Evolutionary conservation across 2,329 filamentous ascomycete genomes (phyloP), one percentile per base, ranked within the genome.

Genomic region (Botrytis paeoniae): DNA sequence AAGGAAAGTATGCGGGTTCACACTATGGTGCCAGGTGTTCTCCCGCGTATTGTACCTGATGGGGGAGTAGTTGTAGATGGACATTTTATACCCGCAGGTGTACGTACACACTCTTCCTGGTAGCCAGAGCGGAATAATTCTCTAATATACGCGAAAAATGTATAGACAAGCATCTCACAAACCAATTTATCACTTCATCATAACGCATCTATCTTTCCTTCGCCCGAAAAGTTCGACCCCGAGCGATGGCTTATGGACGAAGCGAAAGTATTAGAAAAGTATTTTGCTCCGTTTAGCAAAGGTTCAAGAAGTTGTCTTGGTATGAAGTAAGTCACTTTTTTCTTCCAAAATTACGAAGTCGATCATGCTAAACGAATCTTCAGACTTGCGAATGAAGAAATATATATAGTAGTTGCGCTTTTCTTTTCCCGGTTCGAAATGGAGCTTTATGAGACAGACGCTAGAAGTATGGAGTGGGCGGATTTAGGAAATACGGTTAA

Each of bases 371-470:
- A 69, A 32, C 12, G 1, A 57, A 43, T 22, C 1, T 29, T 29
- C 12, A 69, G 66, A 16, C 20, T 69, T 12, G 66, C 66, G 7
- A 29, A 60, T 32, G 16, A 39, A 43, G 12, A 69, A 29, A 60
- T 70, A n/a, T 45, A 61, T 43, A 25, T 70, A 39, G 22, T 25
- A 9, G 10, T 70, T 5, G 51, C 37, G 7, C 37, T 45, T 4
- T 22, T 70, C 16, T 37, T 61, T 18, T 29, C 29, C 4, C 62
- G 48, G 5, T 71, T 65, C 10, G 70, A 59, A 14, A 60, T 66
- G 10, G 37, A 66, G n/a, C 70, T 72, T 8, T 72, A 29, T 16
- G 25, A 72, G 18, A 72, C 70, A 18, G 62, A 64, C 16, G 54
- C 51, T 12, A n/a, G 18, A 10, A 61, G 18, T 25, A 60, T 70